phyloP scores from a whole-genome alignment of 169 alveolate species.

The Plasmodium fragile region DNA sequence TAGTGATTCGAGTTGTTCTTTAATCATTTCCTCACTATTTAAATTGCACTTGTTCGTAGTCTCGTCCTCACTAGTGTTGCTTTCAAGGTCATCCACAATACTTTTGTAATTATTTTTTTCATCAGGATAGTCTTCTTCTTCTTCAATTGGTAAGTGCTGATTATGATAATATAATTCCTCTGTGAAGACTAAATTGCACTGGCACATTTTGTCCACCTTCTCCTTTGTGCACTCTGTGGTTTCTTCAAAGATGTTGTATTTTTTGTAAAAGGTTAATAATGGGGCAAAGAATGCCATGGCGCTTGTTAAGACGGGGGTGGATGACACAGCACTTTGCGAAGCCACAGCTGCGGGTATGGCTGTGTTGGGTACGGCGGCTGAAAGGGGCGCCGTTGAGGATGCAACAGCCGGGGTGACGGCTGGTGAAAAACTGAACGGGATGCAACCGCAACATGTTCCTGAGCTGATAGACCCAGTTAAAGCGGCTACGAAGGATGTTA shows the following conservation, averaged over 20 bases:
- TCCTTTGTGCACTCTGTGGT: neutral
- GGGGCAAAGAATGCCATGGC: slow-evolving; percentile 59
- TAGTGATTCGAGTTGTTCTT: slow-evolving; percentile 26
- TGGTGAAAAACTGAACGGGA: slow-evolving; percentile 55
- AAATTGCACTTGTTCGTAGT: neutral
- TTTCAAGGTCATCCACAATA: slow-evolving; percentile 2
- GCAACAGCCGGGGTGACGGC: slow-evolving; percentile 71
- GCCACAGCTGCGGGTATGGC: slow-evolving; percentile 71
- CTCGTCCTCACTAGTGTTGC: slow-evolving; percentile 17
- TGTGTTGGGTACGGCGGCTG: slow-evolving; percentile 70
- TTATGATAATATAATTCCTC: slow-evolving; percentile 15
- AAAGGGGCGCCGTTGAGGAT: slow-evolving; percentile 62
- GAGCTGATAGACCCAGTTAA: slow-evolving; percentile 73
- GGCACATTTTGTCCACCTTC: slow-evolving; percentile 43
- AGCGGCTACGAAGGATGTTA: slow-evolving; percentile 73
- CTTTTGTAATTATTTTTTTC: neutral
- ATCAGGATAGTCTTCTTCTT: neutral
- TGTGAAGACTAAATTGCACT: slow-evolving; percentile 36
- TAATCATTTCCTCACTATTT: slow-evolving; percentile 18
- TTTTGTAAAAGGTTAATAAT: slow-evolving; percentile 49
- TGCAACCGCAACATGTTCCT: slow-evolving; percentile 75
- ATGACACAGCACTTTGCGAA: slow-evolving; percentile 64
- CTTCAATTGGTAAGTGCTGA: neutral
- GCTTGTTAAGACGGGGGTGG: slow-evolving; percentile 70
- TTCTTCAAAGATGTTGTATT: slow-evolving; percentile 33